Evolutionary conservation across 495 filamentous ascomycete species (phyloP), one percentile per base, ranked within the genome.

Genomic region (Oidiodendron maius): DNA sequence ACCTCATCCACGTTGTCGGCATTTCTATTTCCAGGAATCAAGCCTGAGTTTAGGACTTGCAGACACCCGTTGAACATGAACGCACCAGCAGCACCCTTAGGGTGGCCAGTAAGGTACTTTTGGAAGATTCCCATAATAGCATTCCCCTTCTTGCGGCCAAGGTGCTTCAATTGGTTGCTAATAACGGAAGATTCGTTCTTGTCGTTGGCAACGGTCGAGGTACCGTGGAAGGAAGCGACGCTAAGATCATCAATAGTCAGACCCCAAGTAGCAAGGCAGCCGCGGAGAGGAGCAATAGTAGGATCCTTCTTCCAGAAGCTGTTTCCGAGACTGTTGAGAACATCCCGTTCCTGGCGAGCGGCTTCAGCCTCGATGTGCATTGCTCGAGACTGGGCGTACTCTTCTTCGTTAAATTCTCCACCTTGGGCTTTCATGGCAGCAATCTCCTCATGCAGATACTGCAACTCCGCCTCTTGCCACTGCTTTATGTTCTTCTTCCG

Each of bases 51-150:
- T 56, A 99, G 74, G 43, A 95, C 88, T 67, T 99, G 93, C 62
- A 99, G 69, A 63, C 87, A 88, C 52, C 93, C 93, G 71, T 99
- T 99, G 76, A 97, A 85, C 93, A 97, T 97, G 91, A 91, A 99
- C 37, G 91, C 93, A 67, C 93, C 93, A 41, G 93, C 93, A 60
- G 93, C 91, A 82, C 93, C 93, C 81, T 99, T 99, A 56, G 93
- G 93, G 67, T 99, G 93, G 58, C 93, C 93, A 13, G 93, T 99
- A 32, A 99, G 82, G 65, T 95, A 97, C 67, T 99, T 99, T 67
- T 99, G 93, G 86, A 97, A 99, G 64, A 99, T 91, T 69, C 93
- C 93, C 50, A 97, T 67, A 6, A 99, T 73, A 22, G 94, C 89
- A 64, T 99, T 97, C 59, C 93, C 93, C 78, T 95, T 96, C 67